Evolutionary conservation across 2,329 filamentous ascomycete genomes (phyloP), one percentile per base, ranked within the genome.

Genomic region (Calcarisporium arbuscula): DNA sequence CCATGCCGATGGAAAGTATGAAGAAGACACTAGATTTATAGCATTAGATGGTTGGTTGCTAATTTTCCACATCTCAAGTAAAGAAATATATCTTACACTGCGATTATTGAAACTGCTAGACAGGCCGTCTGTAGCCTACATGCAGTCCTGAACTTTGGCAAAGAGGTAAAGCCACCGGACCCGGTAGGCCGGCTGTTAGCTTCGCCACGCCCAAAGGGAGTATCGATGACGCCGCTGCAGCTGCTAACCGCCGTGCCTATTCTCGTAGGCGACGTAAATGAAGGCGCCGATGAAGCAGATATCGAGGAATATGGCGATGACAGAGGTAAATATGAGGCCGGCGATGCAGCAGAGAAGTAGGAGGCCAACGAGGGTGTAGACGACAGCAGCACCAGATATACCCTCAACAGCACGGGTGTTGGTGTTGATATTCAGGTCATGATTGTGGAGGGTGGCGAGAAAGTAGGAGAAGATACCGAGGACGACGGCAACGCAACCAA

Each of bases 381-480:
- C 54, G 1, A 81, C 74, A 3, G 78, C 85, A 2, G 72, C 72
- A 32, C 88, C 89, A 0, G 85, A 73, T 39, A 95, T 80, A 43
- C 85, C 86, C 51, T 80, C 80, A 36, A 92, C 84, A 19, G 85
- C 85, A 36, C 80, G 79, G 40, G 82, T 64, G 64, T 74, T 81
- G 46, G 60, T 75, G 14, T 72, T 67, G 45, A 89, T 88, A 38
- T 52, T 38, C 11, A 80, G 58, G 46, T 78, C 50, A 60, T 86
- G 77, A 50, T 81, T 75, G 42, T 73, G 57, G 11, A 89, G 74
- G 8, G 82, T 73, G 8, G 82, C 77, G 32, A 95, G 76, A 70
- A 88, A 94, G 70, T 94, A 95, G 32, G 80, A 81, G 69, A 82
- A 89, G 51, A 92, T 74, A 46, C 74, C 82, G 42, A 95, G 74